Conservation (phyloP, 2,329 filamentous ascomycete species). For the Neonectria hederae region DNA sequence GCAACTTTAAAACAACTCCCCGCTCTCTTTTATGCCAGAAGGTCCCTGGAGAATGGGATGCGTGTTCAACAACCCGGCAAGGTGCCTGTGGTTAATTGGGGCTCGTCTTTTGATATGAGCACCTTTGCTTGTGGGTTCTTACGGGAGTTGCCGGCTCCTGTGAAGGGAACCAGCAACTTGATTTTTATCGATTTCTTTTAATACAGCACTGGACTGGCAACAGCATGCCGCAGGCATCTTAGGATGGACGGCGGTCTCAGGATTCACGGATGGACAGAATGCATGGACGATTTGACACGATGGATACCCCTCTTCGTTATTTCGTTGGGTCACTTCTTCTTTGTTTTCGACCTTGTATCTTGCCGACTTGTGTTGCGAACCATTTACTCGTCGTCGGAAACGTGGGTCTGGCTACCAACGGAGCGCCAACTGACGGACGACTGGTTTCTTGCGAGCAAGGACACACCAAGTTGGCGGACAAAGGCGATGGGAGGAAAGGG, state of each 20-base stretch:
- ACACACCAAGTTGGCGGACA: constrained; percentile 19
- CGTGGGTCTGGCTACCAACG: constrained; percentile 42
- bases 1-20: constrained; percentile 3
- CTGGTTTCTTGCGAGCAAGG: constrained; percentile 17
- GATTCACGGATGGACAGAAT: constrained; percentile 53
- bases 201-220: constrained; percentile 53
- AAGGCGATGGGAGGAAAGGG: constrained; percentile 17
- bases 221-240: constrained; percentile 44
- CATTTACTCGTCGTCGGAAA: constrained; percentile 22
- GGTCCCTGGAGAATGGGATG: constrained; percentile 14
- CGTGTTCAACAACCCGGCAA: constrained; percentile 1
- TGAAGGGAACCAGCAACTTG: background rate
- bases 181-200: constrained; percentile 39
- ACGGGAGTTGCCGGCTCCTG: constrained; percentile 4
- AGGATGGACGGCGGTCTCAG: constrained; percentile 35
- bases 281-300: constrained; percentile 57
- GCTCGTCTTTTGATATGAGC: constrained; percentile 24
- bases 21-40: constrained; percentile 11
- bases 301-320: constrained; percentile 51
- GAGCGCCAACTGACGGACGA: constrained; percentile 20
- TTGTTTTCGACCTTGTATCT: constrained; percentile 33
- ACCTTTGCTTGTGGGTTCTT: constrained; percentile 30
- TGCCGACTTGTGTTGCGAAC: constrained; percentile 35
- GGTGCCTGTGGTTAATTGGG: constrained; percentile 24
- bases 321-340: constrained; percentile 36